phyloP scores from a whole-genome alignment of 352 stramenopile species.

The Thraustotheca clavata region DNA sequence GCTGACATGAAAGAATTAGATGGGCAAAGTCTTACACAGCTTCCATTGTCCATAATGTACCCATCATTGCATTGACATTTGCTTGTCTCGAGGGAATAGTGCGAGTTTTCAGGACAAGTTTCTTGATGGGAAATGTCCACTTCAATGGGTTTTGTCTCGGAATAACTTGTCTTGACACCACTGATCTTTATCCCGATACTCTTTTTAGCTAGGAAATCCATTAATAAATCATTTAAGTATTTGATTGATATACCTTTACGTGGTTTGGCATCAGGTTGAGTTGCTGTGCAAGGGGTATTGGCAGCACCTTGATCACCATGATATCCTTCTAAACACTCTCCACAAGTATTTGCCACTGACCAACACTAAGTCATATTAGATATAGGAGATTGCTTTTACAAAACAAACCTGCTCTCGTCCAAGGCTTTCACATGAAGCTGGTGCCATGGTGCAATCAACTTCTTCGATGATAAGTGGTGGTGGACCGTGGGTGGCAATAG shows the following conservation, averaged over 20 bases:
- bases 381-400: not conserved
- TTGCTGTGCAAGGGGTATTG: constrained; percentile 34
- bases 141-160: not conserved
- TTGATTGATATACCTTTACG: not conserved
- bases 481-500: constrained; percentile 6
- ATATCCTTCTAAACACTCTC: constrained; percentile 58
- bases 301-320: constrained; percentile 26
- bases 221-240: not conserved
- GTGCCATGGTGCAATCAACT: constrained; percentile 13
- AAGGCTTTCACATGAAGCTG: constrained; percentile 17
- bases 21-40: constrained; percentile 4
- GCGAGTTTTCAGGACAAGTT: not conserved
- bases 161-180: constrained; percentile 9
- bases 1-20: constrained; percentile 9
- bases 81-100: not conserved
- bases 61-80: constrained; percentile 13
- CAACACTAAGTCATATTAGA: constrained; percentile 31
- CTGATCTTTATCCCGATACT: constrained; percentile 21
- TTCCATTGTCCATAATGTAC: constrained; percentile 2
- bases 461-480: constrained; percentile 18
- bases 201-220: constrained; percentile 2
- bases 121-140: not conserved
- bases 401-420: constrained; percentile 33
- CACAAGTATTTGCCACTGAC: constrained; percentile 43
- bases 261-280: not conserved